Evolutionary conservation across 345 rosid genomes (phyloP).

Genomic region (Populus deltoides): DNA sequence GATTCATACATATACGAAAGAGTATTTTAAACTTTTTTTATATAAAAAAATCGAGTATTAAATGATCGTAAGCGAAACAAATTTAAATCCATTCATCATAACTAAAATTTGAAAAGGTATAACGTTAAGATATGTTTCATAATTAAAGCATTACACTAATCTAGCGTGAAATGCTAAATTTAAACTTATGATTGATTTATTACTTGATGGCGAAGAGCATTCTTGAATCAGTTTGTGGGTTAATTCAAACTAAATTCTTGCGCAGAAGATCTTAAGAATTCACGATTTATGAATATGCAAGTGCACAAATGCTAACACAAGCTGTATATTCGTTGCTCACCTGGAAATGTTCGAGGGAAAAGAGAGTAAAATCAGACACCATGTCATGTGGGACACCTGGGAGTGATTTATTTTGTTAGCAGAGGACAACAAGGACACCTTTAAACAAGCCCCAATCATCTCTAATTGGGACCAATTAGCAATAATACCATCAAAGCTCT

Average conservation of each 20-base stretch:
- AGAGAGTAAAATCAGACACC: slow-evolving; percentile 17
- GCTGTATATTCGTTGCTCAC: background rate
- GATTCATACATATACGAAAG: too few species aligned
- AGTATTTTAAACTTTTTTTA: too few species aligned
- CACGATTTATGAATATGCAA: background rate
- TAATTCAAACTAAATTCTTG: too few species aligned
- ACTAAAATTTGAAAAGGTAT: too few species aligned
- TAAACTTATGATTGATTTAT: background rate
- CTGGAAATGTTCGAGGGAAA: background rate
- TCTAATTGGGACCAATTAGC: slow-evolving; percentile 24
- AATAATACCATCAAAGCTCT: slow-evolving; percentile 10
- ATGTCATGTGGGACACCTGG: slow-evolving; percentile 24
- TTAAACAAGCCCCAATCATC: slow-evolving; percentile 16
- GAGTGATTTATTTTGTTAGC: background rate
- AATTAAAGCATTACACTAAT: background rate
- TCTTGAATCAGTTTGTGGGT: too few species aligned
- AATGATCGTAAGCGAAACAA: too few species aligned
- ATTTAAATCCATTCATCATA: too few species aligned
- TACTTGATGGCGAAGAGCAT: too few species aligned
- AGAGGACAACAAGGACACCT: slow-evolving; percentile 8
- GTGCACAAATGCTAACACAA: background rate
- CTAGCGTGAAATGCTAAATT: background rate
- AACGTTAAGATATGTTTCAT: too few species aligned
- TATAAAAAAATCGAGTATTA: too few species aligned
- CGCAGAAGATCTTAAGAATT: too few species aligned